Evolutionary conservation across 139 green algal genomes (phyloP), one percentile per base, ranked within the genome.

Genomic region (Pycnococcus provasolii): DNA sequence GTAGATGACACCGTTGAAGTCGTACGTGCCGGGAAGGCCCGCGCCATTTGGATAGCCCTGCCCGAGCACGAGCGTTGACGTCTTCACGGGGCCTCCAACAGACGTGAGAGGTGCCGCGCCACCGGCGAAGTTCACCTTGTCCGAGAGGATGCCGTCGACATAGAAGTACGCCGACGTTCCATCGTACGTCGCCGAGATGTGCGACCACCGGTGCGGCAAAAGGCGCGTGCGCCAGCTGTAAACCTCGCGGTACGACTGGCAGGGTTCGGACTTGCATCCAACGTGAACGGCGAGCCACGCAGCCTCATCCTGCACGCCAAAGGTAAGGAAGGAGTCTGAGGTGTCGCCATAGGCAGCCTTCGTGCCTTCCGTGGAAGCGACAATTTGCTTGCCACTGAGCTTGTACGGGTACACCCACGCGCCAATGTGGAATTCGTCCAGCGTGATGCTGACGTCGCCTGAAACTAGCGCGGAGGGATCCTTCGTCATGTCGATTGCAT

Each of bases 71-170:
- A 26, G 26, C 26, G 26, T 26, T 26, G 26, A 26, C 26, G 26
- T 26, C 59, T 66, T 41, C 37, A 51, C 43, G 59, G 59, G 5
- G 59, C 50, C 50, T 13, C 13, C 50, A 11, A 37, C 50, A 13
- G 11, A 37, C 11, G 11, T 13, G 11, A 55, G 13, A 11, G 11
- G 13, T 11, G 50, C 11, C 11, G 13, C 11, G 11, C 13, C 50
- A 11, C 11, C 50, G 13, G 11, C 50, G 50, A 55, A 55, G 11
- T 11, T 55, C 50, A 13, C 50, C 11, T 55, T 55, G 67, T 73
- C 58, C 58, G 53, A 45, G 4, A 60, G 39, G 26, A 73, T 45
- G 58, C 67, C 67, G 43, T 73, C 67, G 8, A 73, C 67, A 13
- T 66, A 48, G 13, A 73, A n/a, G 7, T 40, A 13, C 42, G 26